Conservation (phyloP, 192 early-diverging fungal species). For the Linnemannia schmuckeri region DNA sequence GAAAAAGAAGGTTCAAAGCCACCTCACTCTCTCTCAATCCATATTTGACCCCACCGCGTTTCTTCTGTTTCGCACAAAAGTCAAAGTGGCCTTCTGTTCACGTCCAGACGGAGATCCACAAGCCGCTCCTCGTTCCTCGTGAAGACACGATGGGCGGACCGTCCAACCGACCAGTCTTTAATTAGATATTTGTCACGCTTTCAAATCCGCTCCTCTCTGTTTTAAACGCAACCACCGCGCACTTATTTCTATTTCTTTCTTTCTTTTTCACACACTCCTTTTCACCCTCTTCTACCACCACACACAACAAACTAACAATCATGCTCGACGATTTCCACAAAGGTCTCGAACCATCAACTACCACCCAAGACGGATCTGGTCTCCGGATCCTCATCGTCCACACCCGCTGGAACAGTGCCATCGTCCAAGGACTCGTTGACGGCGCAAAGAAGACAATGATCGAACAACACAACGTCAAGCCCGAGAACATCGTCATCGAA, state of each 20-base stretch:
- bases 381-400: constrained; percentile 87
- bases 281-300: neutral
- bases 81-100: no score
- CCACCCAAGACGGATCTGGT: constrained; percentile 71
- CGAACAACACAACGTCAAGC: constrained; percentile 72
- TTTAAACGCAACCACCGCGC: neutral
- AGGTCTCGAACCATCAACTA: constrained; percentile 72
- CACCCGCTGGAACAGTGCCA: constrained; percentile 93
- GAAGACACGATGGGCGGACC: no score
- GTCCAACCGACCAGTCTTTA: no score
- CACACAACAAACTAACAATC: neutral
- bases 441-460: constrained; percentile 79
- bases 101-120: no score
- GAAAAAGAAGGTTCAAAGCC: neutral
- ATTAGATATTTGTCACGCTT: constrained; percentile 1
- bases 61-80: no score
- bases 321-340: constrained; percentile 76
- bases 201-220: neutral
- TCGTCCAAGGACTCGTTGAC: constrained; percentile 87
- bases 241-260: neutral
- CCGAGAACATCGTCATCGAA: constrained; percentile 81
- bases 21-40: no score
- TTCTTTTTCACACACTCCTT: neutral
- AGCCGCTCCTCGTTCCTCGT: no score
- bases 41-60: no score